Conservation (phyloP, 768 basidiomycete genomes). For the Calocera viscosa region DNA sequence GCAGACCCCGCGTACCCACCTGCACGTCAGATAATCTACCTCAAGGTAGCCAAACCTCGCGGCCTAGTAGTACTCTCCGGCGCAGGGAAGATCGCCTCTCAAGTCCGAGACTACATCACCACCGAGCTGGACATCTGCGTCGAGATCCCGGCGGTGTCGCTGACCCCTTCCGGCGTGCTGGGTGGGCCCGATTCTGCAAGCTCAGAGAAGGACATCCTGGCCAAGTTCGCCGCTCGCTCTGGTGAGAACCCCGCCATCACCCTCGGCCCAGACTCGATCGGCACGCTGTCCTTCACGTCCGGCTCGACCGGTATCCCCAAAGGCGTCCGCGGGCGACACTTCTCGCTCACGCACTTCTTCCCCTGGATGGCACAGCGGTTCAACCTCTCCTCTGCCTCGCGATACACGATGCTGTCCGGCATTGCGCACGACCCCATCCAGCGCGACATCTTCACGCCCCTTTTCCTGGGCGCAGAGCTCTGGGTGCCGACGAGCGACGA, state of each 20-base stretch:
- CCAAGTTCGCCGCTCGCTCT: constrained; percentile 36
- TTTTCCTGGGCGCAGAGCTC: constrained; percentile 91
- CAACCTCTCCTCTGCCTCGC: constrained; percentile 55
- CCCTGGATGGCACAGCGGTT: constrained; percentile 96
- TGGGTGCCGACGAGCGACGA: constrained; percentile 95
- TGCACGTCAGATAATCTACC: constrained; percentile 81
- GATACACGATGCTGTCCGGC: constrained; percentile 96
- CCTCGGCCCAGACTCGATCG: constrained; percentile 90
- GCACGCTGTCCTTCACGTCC: constrained; percentile 90
- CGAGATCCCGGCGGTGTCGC: constrained; percentile 79
- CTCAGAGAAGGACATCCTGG: constrained; percentile 45
- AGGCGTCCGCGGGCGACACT: constrained; percentile 92
- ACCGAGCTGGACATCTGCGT: constrained; percentile 72
- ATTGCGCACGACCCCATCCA: constrained; percentile 99
- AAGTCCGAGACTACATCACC: constrained; percentile 72
- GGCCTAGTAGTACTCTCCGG: constrained; percentile 83
- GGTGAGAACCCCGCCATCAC: constrained; percentile 65
- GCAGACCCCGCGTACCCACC: constrained; percentile 94
- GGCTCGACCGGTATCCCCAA: constrained; percentile 97
- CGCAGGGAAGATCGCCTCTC: constrained; percentile 65
- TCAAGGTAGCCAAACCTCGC: constrained; percentile 82
- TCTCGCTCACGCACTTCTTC: constrained; percentile 96
- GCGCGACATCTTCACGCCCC: constrained; percentile 96
- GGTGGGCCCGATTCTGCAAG: constrained; percentile 43
- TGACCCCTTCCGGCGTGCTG: constrained; percentile 51